phyloP scores from a whole-genome alignment of 441 rosid genomes.

The Bruguiera hainesii region DNA sequence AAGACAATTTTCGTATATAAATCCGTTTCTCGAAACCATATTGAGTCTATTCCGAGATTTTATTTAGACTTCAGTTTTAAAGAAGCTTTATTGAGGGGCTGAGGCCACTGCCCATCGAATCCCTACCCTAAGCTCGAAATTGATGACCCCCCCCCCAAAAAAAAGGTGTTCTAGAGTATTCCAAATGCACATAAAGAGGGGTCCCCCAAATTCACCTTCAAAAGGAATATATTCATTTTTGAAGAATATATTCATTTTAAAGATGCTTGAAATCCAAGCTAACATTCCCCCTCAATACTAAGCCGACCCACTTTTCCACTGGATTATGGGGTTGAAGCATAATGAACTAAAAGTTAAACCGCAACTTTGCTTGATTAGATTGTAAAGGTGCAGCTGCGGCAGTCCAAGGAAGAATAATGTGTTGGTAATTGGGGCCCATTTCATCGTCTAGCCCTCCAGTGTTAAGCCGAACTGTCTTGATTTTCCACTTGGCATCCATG shows the following conservation, averaged over 20 bases:
- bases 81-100: no score
- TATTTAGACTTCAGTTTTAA: no score
- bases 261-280: constrained; percentile 91
- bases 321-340: constrained; percentile 13
- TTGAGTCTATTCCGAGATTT: no score
- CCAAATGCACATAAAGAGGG: constrained; percentile 26
- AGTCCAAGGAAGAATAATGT: constrained; percentile 29
- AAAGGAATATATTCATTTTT: constrained; percentile 73
- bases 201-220: constrained; percentile 34
- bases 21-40: no score
- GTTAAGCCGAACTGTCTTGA: no score
- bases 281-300: constrained; percentile 42
- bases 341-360: constrained; percentile 56
- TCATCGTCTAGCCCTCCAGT: not conserved
- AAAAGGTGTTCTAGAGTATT: constrained; percentile 24
- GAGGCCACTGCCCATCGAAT: no score
- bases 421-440: not conserved
- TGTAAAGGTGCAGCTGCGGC: constrained; percentile 21
- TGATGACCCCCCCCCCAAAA: not conserved
- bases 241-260: constrained; percentile 59
- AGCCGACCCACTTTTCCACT: constrained; percentile 32
- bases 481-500: constrained; percentile 14
- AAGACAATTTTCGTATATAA: no score
- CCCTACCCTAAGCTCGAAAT: not conserved
- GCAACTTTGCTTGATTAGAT: constrained; percentile 48